Conservation (phyloP, 1,284 basidiomycete genomes). For the Microstroma glucosiphilum region DNA sequence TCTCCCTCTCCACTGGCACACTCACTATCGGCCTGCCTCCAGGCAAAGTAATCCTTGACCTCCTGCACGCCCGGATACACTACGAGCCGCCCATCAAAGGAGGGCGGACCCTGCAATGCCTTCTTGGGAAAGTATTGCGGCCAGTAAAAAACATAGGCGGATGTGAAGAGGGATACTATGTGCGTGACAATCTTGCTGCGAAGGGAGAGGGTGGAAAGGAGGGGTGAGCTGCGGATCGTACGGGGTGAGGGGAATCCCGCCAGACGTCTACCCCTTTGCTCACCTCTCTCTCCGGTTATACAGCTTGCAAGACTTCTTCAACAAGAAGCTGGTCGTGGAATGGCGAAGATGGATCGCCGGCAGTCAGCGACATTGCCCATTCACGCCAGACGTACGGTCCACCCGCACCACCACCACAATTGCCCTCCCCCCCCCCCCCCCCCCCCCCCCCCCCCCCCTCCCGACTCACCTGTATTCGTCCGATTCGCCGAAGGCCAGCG, state of each 20-base stretch:
- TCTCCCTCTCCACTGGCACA: too few relatives aligned
- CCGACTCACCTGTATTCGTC: constrained; percentile 80
- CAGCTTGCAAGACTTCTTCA: constrained; percentile 67
- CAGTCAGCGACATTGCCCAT: too few relatives aligned
- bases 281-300: constrained; percentile 73
- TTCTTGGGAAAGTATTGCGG: constrained; percentile 66
- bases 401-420: too few relatives aligned
- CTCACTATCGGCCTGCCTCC: constrained; percentile 79
- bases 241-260: neutral
- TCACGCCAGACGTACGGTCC: too few relatives aligned
- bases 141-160: constrained; percentile 86
- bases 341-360: too few relatives aligned
- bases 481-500: constrained; percentile 78
- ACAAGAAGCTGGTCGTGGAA: constrained; percentile 64
- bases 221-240: neutral
- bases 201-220: neutral
- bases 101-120: constrained; percentile 69
- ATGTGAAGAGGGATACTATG: constrained; percentile 84
- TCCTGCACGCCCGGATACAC: constrained; percentile 70
- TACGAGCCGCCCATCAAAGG: constrained; percentile 79
- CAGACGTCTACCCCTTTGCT: neutral
- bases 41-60: constrained; percentile 85
- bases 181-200: constrained; percentile 77
- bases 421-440: too few relatives aligned
- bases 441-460: too few relatives aligned